phyloP scores from a whole-genome alignment of 495 filamentous ascomycete species.

The Bacidia gigantensis region DNA sequence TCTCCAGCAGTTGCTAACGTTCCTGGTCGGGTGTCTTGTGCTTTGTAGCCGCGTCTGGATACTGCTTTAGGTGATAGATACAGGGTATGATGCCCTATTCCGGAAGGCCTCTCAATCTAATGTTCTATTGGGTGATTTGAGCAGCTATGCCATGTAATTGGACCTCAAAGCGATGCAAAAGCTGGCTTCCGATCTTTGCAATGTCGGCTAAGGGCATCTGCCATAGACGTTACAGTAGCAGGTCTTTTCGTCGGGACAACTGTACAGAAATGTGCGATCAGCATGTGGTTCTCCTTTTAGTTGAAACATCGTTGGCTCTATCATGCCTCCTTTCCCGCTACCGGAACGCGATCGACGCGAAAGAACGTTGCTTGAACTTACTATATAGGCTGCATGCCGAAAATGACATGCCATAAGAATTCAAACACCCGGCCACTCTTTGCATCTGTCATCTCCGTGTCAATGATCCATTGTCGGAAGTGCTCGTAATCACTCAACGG shows the following conservation, averaged over 20 bases:
- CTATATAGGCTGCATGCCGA: conserved; percentile 38
- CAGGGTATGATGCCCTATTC: no score
- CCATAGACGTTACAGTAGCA: conserved; percentile 10
- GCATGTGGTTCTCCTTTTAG: background rate
- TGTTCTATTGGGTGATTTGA: no score
- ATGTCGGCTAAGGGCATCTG: conserved; percentile 1
- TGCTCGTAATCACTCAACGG: conserved; percentile 39
- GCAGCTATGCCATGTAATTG: no score
- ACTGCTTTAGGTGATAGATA: no score
- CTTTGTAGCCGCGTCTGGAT: no score
- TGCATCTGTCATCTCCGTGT: conserved; percentile 32
- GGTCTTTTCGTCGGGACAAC: conserved; percentile 6
- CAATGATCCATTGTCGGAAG: conserved; percentile 35
- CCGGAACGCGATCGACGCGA: background rate
- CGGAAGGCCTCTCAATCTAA: no score
- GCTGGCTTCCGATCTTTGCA: no score
- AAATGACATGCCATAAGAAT: conserved; percentile 43
- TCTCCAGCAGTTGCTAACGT: no score
- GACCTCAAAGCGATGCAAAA: no score
- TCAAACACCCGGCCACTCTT: conserved; percentile 36
- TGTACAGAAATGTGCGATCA: background rate
- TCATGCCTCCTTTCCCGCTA: background rate
- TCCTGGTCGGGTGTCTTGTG: no score
- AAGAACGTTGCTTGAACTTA: conserved; percentile 18
- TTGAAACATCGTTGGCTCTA: background rate